Evolutionary conservation across 768 basidiomycete species (phyloP).

Genomic region (Termitomyces heimii): DNA sequence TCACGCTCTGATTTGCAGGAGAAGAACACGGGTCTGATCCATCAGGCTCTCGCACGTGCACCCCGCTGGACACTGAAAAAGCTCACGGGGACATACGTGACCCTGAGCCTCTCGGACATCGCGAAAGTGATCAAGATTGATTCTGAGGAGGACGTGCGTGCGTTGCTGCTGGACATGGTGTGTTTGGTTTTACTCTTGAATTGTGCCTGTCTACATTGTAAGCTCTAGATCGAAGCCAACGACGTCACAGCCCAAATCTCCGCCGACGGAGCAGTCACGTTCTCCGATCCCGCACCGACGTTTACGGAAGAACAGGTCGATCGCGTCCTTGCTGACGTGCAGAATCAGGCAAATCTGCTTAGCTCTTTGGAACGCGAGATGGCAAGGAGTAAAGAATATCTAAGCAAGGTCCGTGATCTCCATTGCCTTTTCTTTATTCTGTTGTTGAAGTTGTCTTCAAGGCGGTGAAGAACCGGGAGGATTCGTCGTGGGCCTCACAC

Average conservation of each 20-base stretch:
- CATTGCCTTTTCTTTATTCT: background rate
- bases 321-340: conserved; percentile 42
- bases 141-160: conserved; percentile 47
- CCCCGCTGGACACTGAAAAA: conserved; percentile 77
- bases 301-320: conserved; percentile 63
- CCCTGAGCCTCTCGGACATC: conserved; percentile 70
- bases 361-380: conserved; percentile 47
- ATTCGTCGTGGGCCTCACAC: conserved; percentile 12
- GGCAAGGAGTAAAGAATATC: conserved; percentile 63
- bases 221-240: conserved; percentile 55
- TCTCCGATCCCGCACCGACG: conserved; percentile 56
- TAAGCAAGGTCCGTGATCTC: conserved; percentile 51
- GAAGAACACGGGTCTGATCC: conserved; percentile 63
- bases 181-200: conserved; percentile 9
- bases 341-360: conserved; percentile 48
- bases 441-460: background rate
- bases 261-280: conserved; percentile 65
- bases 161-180: conserved; percentile 71
- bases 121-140: conserved; percentile 47
- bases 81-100: conserved; percentile 79
- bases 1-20: conserved; percentile 38
- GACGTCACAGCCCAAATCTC: conserved; percentile 70
- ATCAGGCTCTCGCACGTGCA: conserved; percentile 60
- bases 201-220: background rate
- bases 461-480: conserved; percentile 18